These are phyloP conservation scores for Ceriops decandra DNA, from an alignment of 345 rosid species.

Conservation along the genomic window DNA sequence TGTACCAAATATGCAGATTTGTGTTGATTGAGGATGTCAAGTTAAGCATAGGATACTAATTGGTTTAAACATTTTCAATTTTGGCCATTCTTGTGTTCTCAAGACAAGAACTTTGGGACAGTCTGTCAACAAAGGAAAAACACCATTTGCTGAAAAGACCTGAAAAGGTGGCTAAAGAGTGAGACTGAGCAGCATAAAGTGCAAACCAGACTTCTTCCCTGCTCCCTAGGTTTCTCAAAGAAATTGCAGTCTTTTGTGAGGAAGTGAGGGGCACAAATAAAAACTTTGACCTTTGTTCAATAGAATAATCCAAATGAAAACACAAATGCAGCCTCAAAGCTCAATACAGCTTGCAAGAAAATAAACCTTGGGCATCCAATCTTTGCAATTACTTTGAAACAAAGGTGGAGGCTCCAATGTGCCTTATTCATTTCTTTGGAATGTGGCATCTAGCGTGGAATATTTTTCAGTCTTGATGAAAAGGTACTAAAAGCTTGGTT, in stretches of 20 bases:
- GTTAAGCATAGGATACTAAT: neutral
- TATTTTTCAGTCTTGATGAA: neutral
- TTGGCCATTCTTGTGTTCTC: conserved; percentile 2
- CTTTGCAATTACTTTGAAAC: neutral
- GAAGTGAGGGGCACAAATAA: neutral
- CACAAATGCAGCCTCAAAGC: neutral
- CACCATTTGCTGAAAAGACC: conserved; percentile 15
- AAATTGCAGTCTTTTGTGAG: neutral
- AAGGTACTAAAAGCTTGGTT: neutral
- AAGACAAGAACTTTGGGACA: conserved; percentile 4
- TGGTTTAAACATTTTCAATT: no score
- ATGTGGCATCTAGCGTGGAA: neutral
- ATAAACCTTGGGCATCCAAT: conserved; percentile 1
- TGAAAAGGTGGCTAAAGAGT: neutral
- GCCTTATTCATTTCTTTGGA: conserved; percentile 7
- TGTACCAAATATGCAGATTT: neutral
- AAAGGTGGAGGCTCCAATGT: neutral
- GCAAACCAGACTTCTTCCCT: neutral
- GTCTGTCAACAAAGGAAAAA: neutral
- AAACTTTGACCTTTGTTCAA: neutral
- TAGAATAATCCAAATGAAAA: neutral
- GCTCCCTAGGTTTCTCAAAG: neutral
- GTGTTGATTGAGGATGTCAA: conserved; percentile 1
- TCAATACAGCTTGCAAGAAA: neutral
- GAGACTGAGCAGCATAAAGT: neutral